phyloP scores from a whole-genome alignment of 2,329 filamentous ascomycete genomes.

The Talaromyces sp. region DNA sequence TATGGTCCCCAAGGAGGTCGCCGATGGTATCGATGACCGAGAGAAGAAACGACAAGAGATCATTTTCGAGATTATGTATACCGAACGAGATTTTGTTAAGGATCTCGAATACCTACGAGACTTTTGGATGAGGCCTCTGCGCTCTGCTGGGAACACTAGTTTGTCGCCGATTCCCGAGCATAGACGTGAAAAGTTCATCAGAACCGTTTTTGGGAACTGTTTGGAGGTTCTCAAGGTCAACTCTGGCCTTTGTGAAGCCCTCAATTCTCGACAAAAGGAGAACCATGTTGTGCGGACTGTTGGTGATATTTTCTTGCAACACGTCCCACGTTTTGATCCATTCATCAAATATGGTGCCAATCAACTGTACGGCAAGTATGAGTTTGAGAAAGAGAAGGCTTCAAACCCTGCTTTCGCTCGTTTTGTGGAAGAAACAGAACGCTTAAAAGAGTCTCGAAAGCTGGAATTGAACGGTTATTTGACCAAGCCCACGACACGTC shows the following conservation, averaged over 20 bases:
- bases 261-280: slow-evolving; percentile 88
- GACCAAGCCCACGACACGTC: slow-evolving; percentile 91
- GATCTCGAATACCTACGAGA: slow-evolving; percentile 95
- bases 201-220: slow-evolving; percentile 92
- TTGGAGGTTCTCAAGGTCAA: slow-evolving; percentile 93
- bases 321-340: slow-evolving; percentile 84
- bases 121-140: slow-evolving; percentile 94
- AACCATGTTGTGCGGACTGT: slow-evolving; percentile 81
- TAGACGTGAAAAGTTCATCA: slow-evolving; percentile 82
- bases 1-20: slow-evolving; percentile 90
- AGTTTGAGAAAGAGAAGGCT: slow-evolving; percentile 93
- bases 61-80: slow-evolving; percentile 98
- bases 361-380: slow-evolving; percentile 93
- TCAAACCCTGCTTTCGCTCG: slow-evolving; percentile 78
- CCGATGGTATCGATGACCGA: slow-evolving; percentile 78
- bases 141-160: slow-evolving; percentile 58
- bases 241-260: slow-evolving; percentile 75
- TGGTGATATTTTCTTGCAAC: slow-evolving; percentile 91
- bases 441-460: slow-evolving; percentile 93
- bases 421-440: slow-evolving; percentile 94
- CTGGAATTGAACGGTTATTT: slow-evolving; percentile 95
- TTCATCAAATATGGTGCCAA: slow-evolving; percentile 96
- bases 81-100: slow-evolving; percentile 97
- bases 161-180: slow-evolving; percentile 84
- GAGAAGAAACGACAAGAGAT: slow-evolving; percentile 98